phyloP scores from a whole-genome alignment of 2,329 filamentous ascomycete species.

The Aspergillus pseudoterreus region DNA sequence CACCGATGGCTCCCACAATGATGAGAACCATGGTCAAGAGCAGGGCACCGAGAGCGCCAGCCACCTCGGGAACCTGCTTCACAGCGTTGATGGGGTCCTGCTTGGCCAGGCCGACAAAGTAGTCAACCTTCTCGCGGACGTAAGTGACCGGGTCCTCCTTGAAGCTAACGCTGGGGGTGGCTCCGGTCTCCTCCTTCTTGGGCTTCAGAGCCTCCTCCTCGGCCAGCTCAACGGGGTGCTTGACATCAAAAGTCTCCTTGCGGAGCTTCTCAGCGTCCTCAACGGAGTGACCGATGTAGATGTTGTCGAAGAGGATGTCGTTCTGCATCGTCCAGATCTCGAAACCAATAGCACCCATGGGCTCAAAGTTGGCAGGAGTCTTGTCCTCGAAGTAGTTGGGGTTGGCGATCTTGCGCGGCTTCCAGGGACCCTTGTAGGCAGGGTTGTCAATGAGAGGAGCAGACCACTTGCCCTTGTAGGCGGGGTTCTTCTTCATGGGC shows the following conservation, averaged over 20 bases:
- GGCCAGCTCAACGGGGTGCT: constrained; percentile 77
- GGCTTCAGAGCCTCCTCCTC: constrained; percentile 77
- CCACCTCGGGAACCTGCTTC: constrained; percentile 88
- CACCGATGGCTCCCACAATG: constrained; percentile 62
- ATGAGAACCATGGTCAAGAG: constrained; percentile 67
- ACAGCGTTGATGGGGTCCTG: constrained; percentile 78
- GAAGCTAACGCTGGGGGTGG: constrained; percentile 74
- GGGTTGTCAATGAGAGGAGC: constrained; percentile 95
- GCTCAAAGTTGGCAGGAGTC: constrained; percentile 92
- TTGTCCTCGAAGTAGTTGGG: constrained; percentile 96
- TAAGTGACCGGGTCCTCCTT: constrained; percentile 83
- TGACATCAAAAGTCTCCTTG: constrained; percentile 84
- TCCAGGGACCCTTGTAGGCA: constrained; percentile 94
- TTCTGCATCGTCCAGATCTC: constrained; percentile 99
- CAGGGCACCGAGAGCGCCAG: constrained; percentile 71
- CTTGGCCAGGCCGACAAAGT: constrained; percentile 82
- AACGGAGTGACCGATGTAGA: constrained; percentile 97
- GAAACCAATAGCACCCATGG: constrained; percentile 96
- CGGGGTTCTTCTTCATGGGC: constrained; percentile 90
- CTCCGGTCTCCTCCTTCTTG: constrained; percentile 69
- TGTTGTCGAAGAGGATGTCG: constrained; percentile 98
- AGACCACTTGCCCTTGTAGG: constrained; percentile 98
- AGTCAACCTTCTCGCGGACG: constrained; percentile 86
- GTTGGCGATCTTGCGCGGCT: constrained; percentile 94
- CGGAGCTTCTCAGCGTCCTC: constrained; percentile 88